These are phyloP conservation scores for Laguncularia racemosa DNA, from an alignment of 345 rosid species.

Conservation along the genomic window DNA sequence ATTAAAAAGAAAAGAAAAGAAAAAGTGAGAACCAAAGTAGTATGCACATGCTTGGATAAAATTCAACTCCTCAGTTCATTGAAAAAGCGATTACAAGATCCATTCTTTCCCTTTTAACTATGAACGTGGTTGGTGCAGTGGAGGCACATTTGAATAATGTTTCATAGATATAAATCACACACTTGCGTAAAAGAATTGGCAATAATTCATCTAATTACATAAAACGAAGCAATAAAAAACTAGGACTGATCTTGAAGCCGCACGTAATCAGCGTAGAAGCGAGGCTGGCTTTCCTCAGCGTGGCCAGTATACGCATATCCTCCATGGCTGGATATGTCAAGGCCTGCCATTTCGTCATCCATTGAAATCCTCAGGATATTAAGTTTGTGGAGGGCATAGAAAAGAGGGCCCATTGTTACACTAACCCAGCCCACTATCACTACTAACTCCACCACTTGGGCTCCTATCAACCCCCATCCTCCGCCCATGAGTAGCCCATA, in stretches of 20 bases:
- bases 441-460: constrained; percentile 35
- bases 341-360: constrained; percentile 49
- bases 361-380: constrained; percentile 31
- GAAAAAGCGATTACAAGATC: no score
- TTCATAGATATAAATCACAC: no score
- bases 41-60: no score
- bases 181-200: no score
- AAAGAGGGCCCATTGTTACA: constrained; percentile 49
- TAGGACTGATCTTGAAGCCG: constrained; percentile 21
- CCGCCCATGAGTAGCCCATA: constrained; percentile 55
- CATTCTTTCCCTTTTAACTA: no score
- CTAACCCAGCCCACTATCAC: constrained; percentile 43
- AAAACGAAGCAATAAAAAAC: no score
- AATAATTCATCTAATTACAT: no score
- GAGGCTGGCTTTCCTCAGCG: constrained; percentile 28
- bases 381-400: constrained; percentile 40
- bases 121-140: no score
- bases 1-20: no score
- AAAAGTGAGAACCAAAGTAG: no score
- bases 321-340: constrained; percentile 55
- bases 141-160: no score
- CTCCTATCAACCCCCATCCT: constrained; percentile 45
- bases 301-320: constrained; percentile 41
- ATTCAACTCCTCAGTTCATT: no score
- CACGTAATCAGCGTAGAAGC: constrained; percentile 23